phyloP scores from a whole-genome alignment of 768 basidiomycete genomes.

The Lyophyllum semitale region DNA sequence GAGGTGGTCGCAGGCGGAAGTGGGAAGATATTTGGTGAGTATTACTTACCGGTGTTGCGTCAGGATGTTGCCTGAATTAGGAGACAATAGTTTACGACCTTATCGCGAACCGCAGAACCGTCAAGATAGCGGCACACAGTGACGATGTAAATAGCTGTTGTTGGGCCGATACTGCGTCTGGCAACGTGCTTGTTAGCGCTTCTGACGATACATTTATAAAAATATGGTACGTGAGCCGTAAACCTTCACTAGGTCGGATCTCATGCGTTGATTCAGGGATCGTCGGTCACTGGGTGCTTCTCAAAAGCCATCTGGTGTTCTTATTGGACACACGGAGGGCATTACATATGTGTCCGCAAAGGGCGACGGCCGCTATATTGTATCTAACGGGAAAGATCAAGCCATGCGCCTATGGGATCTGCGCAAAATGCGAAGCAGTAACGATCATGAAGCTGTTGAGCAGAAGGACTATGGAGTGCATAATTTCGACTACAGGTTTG shows the following conservation, averaged over 20 bases:
- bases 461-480: slow-evolving; percentile 54
- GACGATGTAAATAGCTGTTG: slow-evolving; percentile 96
- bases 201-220: slow-evolving; percentile 95
- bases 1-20: slow-evolving; percentile 94
- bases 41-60: neutral
- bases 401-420: slow-evolving; percentile 91
- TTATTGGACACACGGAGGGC: slow-evolving; percentile 95
- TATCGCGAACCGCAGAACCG: slow-evolving; percentile 71
- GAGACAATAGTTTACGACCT: slow-evolving; percentile 82
- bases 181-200: slow-evolving; percentile 92
- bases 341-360: slow-evolving; percentile 95
- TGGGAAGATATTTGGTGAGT: slow-evolving; percentile 73
- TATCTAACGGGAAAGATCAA: slow-evolving; percentile 97
- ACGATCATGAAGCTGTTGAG: slow-evolving; percentile 61
- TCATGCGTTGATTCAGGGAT: slow-evolving; percentile 40
- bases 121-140: slow-evolving; percentile 83
- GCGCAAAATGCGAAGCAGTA: slow-evolving; percentile 83
- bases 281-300: slow-evolving; percentile 55
- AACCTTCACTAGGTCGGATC: slow-evolving; percentile 46
- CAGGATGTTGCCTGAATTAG: slow-evolving; percentile 1
- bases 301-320: slow-evolving; percentile 84
- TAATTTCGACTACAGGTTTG: slow-evolving; percentile 84
- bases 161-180: slow-evolving; percentile 92
- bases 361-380: slow-evolving; percentile 93
- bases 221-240: slow-evolving; percentile 73